A percentile compares a stretch with the other conserved stretches of the same genome.
phyloP scores from a whole-genome alignment of 2,329 filamentous ascomycete genomes.

The Aspergillus sp. region DNA sequence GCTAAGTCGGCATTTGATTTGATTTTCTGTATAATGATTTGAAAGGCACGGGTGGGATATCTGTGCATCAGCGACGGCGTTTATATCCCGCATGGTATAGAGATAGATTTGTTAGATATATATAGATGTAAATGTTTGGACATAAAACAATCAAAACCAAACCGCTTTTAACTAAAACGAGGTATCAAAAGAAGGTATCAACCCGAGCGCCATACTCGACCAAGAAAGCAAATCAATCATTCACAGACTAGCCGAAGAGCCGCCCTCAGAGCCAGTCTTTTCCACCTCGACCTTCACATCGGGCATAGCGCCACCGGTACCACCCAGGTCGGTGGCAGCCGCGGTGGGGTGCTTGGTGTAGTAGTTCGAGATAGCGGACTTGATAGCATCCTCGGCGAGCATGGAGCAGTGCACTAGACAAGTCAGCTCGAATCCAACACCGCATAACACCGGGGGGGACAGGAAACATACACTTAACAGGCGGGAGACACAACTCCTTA shows the following conservation, averaged over 20 bases:
- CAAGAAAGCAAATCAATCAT: too few species aligned
- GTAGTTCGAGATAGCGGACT: constrained; percentile 83
- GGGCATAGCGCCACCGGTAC: constrained; percentile 61
- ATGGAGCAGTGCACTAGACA: constrained; percentile 74
- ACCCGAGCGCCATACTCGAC: too few species aligned
- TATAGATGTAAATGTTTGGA: too few species aligned
- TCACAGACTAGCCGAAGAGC: constrained; percentile 17
- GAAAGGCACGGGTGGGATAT: constrained; percentile 12
- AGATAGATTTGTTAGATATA: too few species aligned
- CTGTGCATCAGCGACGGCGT: constrained; percentile 23
- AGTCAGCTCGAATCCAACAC: constrained; percentile 6
- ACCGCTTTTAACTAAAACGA: too few species aligned
- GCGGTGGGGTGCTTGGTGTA: constrained; percentile 81
- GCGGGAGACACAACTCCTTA: constrained; percentile 86
- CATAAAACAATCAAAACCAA: too few species aligned
- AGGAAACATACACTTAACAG: constrained; percentile 64
- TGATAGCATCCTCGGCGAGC: constrained; percentile 87
- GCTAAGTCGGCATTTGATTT: too few species aligned
- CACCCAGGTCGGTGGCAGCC: constrained; percentile 63
- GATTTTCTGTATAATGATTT: constrained; percentile 8
- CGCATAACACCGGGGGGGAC: neutral
- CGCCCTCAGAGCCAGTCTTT: constrained; percentile 23
- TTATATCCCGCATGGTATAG: too few species aligned
- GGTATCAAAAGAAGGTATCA: too few species aligned
- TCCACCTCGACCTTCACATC: constrained; percentile 40